phyloP scores from a whole-genome alignment of 192 early-diverging fungal species.

The Coemansia sp. region DNA sequence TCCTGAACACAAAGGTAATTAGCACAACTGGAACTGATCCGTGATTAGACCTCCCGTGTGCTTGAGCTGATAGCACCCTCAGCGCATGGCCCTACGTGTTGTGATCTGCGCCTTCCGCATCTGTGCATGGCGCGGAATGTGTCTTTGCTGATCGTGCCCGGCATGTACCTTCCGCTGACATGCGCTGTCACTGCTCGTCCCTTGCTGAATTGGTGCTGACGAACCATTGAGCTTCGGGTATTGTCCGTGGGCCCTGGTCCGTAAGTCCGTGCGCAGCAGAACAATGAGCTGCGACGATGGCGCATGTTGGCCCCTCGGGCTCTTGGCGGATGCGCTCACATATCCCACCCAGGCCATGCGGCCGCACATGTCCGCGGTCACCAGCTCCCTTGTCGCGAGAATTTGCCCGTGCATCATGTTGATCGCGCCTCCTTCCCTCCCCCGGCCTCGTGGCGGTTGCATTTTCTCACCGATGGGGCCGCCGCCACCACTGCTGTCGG shows the following conservation, averaged over 20 bases:
- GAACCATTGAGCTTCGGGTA: background rate
- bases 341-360: no score
- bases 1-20: slow-evolving; percentile 14
- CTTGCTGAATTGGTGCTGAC: background rate
- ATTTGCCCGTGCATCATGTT: background rate
- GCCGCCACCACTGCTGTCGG: background rate
- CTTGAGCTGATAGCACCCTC: background rate
- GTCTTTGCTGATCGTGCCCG: background rate
- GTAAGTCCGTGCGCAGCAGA: no score
- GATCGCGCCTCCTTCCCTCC: no score
- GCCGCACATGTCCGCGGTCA: background rate
- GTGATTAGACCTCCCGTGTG: background rate
- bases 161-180: no score
- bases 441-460: background rate
- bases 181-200: background rate
- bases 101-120: background rate
- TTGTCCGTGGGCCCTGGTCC: background rate
- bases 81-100: background rate
- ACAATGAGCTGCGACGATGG: background rate
- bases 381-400: background rate
- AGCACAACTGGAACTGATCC: background rate
- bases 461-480: background rate
- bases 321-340: no score
- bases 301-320: background rate
- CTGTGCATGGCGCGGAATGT: background rate